A percentile compares a stretch with the other conserved stretches of the same genome.
These are phyloP conservation scores for Ogataea hybrid DNA, from an alignment of 1,139 yeast species.

Conservation along the genomic window DNA sequence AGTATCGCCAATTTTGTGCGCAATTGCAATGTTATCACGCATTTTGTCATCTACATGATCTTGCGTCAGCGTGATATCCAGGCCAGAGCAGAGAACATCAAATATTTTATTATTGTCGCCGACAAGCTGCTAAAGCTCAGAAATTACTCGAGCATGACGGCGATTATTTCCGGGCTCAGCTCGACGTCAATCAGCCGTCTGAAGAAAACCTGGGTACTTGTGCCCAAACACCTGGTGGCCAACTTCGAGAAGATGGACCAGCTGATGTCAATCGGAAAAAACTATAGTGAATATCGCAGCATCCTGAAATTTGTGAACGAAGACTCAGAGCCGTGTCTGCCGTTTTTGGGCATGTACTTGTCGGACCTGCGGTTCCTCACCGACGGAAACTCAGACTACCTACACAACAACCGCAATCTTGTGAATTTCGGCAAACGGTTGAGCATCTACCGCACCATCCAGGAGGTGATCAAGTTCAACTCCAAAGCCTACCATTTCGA, in stretches of 20 bases:
- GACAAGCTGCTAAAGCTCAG: slow-evolving; percentile 73
- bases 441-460: slow-evolving; percentile 71
- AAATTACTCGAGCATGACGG: slow-evolving; percentile 92
- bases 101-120: slow-evolving; percentile 79
- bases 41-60: slow-evolving; percentile 79
- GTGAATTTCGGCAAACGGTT: slow-evolving; percentile 79
- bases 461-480: slow-evolving; percentile 76
- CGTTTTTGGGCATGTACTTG: slow-evolving; percentile 87
- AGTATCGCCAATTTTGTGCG: slow-evolving; percentile 67
- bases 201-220: slow-evolving; percentile 78
- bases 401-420: slow-evolving; percentile 61
- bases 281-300: slow-evolving; percentile 85
- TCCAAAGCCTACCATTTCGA: slow-evolving; percentile 63
- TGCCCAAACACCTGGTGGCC: slow-evolving; percentile 51
- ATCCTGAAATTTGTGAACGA: slow-evolving; percentile 61
- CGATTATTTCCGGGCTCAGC: slow-evolving; percentile 82
- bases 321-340: slow-evolving; percentile 79
- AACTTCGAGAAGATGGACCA: slow-evolving; percentile 71
- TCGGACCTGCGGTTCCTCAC: slow-evolving; percentile 88
- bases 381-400: slow-evolving; percentile 83
- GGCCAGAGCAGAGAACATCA: slow-evolving; percentile 67
- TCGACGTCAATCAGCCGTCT: slow-evolving; percentile 87
- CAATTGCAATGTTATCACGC: slow-evolving; percentile 82
- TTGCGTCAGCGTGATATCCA: slow-evolving; percentile 60
- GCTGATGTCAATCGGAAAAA: slow-evolving; percentile 85